Evolutionary conservation across 1,139 yeast genomes (phyloP).

Genomic region (Pichia sp.): DNA sequence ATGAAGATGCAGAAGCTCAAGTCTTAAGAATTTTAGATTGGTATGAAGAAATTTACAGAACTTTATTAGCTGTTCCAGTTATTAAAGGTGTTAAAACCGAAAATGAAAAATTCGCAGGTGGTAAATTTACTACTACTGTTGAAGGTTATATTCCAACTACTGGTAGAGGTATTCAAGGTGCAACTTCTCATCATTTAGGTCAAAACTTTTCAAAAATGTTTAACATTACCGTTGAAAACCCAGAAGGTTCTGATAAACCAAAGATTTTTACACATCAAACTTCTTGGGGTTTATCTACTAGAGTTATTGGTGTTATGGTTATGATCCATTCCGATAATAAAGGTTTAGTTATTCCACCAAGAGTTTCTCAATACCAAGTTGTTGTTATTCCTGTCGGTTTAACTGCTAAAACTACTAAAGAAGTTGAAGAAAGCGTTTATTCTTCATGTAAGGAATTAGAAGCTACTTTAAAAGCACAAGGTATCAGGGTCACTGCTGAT

Average conservation of each 20-base stretch:
- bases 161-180: conserved; percentile 99
- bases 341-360: conserved; percentile 96
- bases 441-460: conserved; percentile 68
- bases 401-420: conserved; percentile 78
- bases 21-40: conserved; percentile 81
- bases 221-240: conserved; percentile 90
- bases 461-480: conserved; percentile 46
- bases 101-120: conserved; percentile 98
- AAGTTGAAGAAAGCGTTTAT: conserved; percentile 61
- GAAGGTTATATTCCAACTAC: conserved; percentile 98
- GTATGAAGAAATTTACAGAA: conserved; percentile 81
- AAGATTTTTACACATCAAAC: conserved; percentile 89
- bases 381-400: conserved; percentile 94
- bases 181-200: conserved; percentile 95
- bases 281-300: conserved; percentile 98
- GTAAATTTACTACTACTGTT: conserved; percentile 87
- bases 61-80: conserved; percentile 94
- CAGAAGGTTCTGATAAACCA: conserved; percentile 82
- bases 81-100: conserved; percentile 92
- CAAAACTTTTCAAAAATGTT: conserved; percentile 99
- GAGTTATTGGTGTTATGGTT: conserved; percentile 98
- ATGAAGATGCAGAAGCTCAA: conserved; percentile 73
- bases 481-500: conserved; percentile 76
- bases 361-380: conserved; percentile 88
- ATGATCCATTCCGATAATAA: conserved; percentile 98